Base-by-base conservation (phyloP, 495 filamentous ascomycete species). In the Clohesyomyces aquaticus region DNA sequence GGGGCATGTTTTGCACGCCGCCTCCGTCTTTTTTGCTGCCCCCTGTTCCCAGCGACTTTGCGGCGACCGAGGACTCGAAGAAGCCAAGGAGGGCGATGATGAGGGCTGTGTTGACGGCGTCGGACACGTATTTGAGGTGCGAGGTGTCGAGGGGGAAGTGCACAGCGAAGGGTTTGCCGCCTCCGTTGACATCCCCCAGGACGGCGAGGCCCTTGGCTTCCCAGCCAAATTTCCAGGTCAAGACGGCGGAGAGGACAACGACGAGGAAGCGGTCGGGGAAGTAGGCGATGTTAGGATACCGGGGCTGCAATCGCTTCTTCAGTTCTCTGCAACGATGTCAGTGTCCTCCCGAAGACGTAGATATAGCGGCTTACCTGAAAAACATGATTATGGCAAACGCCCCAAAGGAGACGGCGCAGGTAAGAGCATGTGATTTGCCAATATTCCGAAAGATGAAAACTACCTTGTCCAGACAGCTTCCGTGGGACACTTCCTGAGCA, bases 1-100 rank as follows among this genome's bases (percentile, higher is more conserved):
- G 80, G 29, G 86, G 78, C 71, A 95, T 88, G 25, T 38, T 38
- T 38, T 85, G 88, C 45, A 92, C 80, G 29, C 86, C 86, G 66
- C 84, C 81, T n/a, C 65, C 86, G 66, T 84, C 81, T n/a, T 66
- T 68, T 10, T 73, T 71, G 18, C 77, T 74, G 3, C 61, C 66
- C 8, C 54, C 48, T 16, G 79, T 81, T 8, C 88, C 89, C 1
- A 99, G 76, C 59, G 88, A 90, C 76, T 98, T 98, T 28, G 94
- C 95, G 0, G 94, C 94, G n/a, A 99, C 91, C 0, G 92, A 96
- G 25, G 91, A 96, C 78, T 99, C 94, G 68, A 99, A 99, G 80
- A 99, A 99, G 19, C 94, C 94, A 6, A 99, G 85, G 21, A 99
- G 80, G 3, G 92, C 91, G 57, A 99, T 97, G 28, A 98, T 79